Percentiles rank a stretch among this genome's conserved stretches.
phyloP scores from a whole-genome alignment of 768 basidiomycete species.

The Serendipita sp. region DNA sequence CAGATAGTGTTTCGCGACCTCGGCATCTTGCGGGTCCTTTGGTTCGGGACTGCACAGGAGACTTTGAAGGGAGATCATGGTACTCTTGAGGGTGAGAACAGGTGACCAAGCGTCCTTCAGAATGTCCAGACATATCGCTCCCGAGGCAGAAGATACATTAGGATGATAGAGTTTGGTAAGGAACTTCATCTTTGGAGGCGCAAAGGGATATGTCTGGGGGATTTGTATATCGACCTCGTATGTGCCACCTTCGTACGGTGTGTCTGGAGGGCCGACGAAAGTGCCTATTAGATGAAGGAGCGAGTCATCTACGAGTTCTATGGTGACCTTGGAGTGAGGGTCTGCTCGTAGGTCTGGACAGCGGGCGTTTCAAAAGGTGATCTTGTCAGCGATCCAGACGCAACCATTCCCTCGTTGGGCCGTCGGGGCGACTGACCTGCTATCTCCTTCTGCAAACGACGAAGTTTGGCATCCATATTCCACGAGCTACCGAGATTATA shows the following conservation, averaged over 20 bases:
- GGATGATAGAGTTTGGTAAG: constrained; percentile 90
- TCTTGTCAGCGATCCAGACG: neutral
- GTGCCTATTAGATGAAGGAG: constrained; percentile 85
- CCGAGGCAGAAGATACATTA: constrained; percentile 84
- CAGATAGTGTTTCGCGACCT: constrained; percentile 94
- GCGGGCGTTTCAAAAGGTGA: neutral
- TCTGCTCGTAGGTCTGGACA: constrained; percentile 86
- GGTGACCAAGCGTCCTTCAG: constrained; percentile 84
- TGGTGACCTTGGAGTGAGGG: constrained; percentile 69
- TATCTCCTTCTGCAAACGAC: constrained; percentile 91
- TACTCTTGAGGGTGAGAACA: constrained; percentile 89
- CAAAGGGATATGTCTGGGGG: constrained; percentile 80
- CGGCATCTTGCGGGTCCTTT: constrained; percentile 92
- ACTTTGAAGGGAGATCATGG: constrained; percentile 86
- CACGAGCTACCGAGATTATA: neutral
- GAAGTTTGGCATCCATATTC: constrained; percentile 69
- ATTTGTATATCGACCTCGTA: constrained; percentile 92
- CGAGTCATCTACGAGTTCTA: constrained; percentile 76
- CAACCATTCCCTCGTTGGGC: neutral
- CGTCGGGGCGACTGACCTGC: constrained; percentile 30
- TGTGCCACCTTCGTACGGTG: constrained; percentile 81
- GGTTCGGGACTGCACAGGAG: constrained; percentile 88
- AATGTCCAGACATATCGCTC: constrained; percentile 35
- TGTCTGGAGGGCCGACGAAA: constrained; percentile 82
- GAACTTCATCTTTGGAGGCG: constrained; percentile 97